Evolutionary conservation across 2,329 filamentous ascomycete species (phyloP).

Genomic region (Malbranchea zuffiana): DNA sequence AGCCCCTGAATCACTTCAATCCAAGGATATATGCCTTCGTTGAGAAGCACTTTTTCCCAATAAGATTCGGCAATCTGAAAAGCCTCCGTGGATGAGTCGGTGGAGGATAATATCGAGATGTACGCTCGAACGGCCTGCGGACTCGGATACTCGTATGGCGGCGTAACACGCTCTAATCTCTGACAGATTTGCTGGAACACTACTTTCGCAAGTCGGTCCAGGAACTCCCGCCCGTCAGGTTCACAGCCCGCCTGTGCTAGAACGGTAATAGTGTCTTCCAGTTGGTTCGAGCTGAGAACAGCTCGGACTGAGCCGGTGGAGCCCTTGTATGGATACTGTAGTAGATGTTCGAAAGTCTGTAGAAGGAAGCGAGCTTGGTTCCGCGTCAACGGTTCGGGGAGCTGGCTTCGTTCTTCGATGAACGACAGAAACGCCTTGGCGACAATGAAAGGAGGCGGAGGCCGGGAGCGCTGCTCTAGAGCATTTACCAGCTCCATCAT

Average conservation of each 20-base stretch:
- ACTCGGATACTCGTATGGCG: conserved; percentile 12
- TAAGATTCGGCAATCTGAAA: conserved; percentile 35
- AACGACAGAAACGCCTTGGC: conserved; percentile 54
- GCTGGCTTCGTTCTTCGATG: conserved; percentile 45
- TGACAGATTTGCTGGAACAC: conserved; percentile 26
- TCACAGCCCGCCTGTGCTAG: conserved; percentile 27
- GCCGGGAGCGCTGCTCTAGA: conserved; percentile 51
- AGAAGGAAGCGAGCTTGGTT: conserved; percentile 53
- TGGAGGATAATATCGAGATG: conserved; percentile 42
- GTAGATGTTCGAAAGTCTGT: conserved; percentile 52
- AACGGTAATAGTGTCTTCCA: conserved; percentile 33
- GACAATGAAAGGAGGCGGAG: conserved; percentile 54
- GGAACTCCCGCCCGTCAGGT: conserved; percentile 27
- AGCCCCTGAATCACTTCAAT: conserved; percentile 46
- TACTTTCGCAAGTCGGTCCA: conserved; percentile 32
- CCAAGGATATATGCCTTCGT: conserved; percentile 27
- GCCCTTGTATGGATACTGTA: conserved; percentile 12
- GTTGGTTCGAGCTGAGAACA: conserved; percentile 30
- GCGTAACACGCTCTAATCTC: not conserved
- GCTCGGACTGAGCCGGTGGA: conserved; percentile 7
- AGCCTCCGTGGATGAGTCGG: conserved; percentile 47
- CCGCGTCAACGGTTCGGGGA: conserved; percentile 47
- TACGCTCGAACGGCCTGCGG: conserved; percentile 35
- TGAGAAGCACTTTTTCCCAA: conserved; percentile 25
- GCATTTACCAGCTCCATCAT: conserved; percentile 59